These are phyloP conservation scores for Hippophae gyantsensis DNA, from an alignment of 306 rosid genomes.

Conservation along the genomic window DNA sequence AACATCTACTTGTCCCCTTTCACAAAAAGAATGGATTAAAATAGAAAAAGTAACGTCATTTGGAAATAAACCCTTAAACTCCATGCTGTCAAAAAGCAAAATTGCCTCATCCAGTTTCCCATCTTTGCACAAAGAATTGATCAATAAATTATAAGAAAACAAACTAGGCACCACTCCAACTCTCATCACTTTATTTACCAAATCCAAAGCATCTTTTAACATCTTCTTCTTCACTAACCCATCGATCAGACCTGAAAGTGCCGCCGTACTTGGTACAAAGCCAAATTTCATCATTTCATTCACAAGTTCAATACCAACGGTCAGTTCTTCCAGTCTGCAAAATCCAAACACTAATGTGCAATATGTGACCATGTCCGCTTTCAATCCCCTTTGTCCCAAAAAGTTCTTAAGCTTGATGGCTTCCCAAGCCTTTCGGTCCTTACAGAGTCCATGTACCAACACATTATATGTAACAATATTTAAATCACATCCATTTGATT, in stretches of 20 bases:
- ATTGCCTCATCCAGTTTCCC: slow-evolving; percentile 62
- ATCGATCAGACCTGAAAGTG: slow-evolving; percentile 55
- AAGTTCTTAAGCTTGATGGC: slow-evolving; percentile 54
- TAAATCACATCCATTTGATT: slow-evolving; percentile 35
- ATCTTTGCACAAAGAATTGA: slow-evolving; percentile 68
- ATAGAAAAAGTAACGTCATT: slow-evolving; percentile 72
- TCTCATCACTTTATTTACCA: slow-evolving; percentile 47
- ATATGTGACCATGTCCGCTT: slow-evolving; percentile 64
- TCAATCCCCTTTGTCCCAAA: slow-evolving; percentile 55
- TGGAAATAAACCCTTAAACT: slow-evolving; percentile 42
- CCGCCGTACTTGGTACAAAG: slow-evolving; percentile 58
- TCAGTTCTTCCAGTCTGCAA: slow-evolving; percentile 52
- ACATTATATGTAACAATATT: slow-evolving; percentile 63
- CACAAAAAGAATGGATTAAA: slow-evolving; percentile 71
- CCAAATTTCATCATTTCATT: slow-evolving; percentile 69
- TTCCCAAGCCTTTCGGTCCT: slow-evolving; percentile 45
- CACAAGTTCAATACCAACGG: slow-evolving; percentile 38
- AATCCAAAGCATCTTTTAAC: slow-evolving; percentile 45
- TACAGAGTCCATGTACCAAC: slow-evolving; percentile 73
- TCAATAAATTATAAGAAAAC: slow-evolving; percentile 59
- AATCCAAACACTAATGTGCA: slow-evolving; percentile 67
- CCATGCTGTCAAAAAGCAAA: slow-evolving; percentile 50
- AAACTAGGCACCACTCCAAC: slow-evolving; percentile 52
- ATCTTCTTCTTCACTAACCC: slow-evolving; percentile 61
- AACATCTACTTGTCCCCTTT: slow-evolving; percentile 52